These are phyloP conservation scores for Leptographium radiaticola DNA, from an alignment of 2,329 filamentous ascomycete species.

Conservation along the genomic window DNA sequence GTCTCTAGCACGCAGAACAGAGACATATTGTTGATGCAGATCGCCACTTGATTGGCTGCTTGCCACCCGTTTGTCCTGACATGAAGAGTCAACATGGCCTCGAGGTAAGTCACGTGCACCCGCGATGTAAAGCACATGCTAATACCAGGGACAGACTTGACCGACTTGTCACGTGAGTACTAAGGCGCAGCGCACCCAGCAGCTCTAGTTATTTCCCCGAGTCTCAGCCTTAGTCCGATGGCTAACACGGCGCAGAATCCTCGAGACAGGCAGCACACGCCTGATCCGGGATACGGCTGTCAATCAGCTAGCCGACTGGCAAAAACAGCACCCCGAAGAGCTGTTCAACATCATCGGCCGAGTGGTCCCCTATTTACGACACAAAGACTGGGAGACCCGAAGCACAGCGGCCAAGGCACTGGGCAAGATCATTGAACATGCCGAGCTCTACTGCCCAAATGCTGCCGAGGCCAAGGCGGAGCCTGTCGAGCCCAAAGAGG, in stretches of 20 bases:
- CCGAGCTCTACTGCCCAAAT: constrained; percentile 80
- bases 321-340: constrained; percentile 96
- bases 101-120: constrained; percentile 28
- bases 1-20: neutral
- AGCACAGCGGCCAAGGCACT: constrained; percentile 88
- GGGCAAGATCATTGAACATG: constrained; percentile 85
- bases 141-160: constrained; percentile 48
- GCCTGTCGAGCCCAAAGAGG: constrained; percentile 28
- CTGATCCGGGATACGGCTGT: constrained; percentile 95
- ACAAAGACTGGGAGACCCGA: constrained; percentile 94
- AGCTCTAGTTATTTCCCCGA: neutral
- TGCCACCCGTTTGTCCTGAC: constrained; percentile 12
- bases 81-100: constrained; percentile 38
- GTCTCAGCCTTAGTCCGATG: neutral
- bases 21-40: neutral
- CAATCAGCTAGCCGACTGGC: constrained; percentile 91
- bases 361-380: constrained; percentile 88
- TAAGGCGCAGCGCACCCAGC: neutral
- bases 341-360: constrained; percentile 88
- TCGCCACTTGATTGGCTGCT: constrained; percentile 6
- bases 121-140: constrained; percentile 6
- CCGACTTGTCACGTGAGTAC: constrained; percentile 72
- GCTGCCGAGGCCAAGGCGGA: constrained; percentile 48
- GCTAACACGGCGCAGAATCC: constrained; percentile 45
- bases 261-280: constrained; percentile 93